Base-by-base conservation (phyloP, 805 yeast species). In the Yamadazyma sp. region DNA sequence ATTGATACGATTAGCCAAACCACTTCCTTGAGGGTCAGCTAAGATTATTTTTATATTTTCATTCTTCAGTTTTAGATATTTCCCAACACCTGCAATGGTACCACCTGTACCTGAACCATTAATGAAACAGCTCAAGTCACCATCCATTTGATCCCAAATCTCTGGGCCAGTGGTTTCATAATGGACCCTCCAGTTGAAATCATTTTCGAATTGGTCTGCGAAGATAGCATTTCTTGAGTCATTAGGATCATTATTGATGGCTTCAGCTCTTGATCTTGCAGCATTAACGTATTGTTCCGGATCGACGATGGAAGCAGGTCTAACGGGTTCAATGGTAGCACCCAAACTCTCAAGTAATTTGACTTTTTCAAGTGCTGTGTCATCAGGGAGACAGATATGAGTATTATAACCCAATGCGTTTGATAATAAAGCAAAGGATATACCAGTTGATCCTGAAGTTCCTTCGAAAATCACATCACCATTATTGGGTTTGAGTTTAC, bases 81-180 rank as follows among this genome's bases (percentile, higher is more conserved):
- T 73, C 1, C 95, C 76, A 10, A 88, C 91, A 19, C 98, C 98
- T 4, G 95, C 71, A 31, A 91, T 87, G 1, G 98, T 93, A 25
- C 98, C 98, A 56, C 95, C 98, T 0, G 98, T 91, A 8, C 98
- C 98, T 22, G 95, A 85, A 0, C 98, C 98, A 2, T 91, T 75
- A 27, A 93, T 79, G 55, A 91, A 88, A 31, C 70, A 80, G 54
- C 87, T 94, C 7, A 91, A 50, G 1, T 63, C 44, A 10, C 80
- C 79, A 7, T 73, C 64, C 65, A 82, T 70, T 54, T 93, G 98
- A 14, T 58, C 43, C 68, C 74, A 83, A n/a, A 91, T 86, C 52
- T 91, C 98, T 1, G 98, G 97, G 0, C 95, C 98, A 0, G 98
- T 91, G 1, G 88, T 74, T 11, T 57, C 56, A 58, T 78, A 88